Percentiles rank a stretch among this genome's conserved stretches.
Conservation (phyloP, 371 early-diverging fungal species). For the Entomophthora muscae region DNA sequence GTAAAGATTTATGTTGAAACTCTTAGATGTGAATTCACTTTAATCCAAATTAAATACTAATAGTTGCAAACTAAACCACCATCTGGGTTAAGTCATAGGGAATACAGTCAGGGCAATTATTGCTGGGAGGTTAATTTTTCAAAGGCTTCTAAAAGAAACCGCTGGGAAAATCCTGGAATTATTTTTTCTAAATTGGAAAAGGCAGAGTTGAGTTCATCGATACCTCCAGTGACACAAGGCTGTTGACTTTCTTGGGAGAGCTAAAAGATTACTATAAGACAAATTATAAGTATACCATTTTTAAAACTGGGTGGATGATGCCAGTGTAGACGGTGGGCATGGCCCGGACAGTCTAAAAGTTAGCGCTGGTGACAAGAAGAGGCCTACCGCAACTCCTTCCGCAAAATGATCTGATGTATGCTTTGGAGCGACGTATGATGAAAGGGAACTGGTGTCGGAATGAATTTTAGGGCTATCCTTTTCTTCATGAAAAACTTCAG, state of each 20-base stretch:
- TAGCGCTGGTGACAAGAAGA: background rate
- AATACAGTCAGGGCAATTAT: too few species aligned
- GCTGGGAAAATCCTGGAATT: slow-evolving; percentile 4
- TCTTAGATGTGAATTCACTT: too few species aligned
- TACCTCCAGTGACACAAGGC: background rate
- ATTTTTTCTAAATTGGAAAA: background rate
- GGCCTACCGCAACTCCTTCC: background rate
- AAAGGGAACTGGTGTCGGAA: background rate
- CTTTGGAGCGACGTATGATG: background rate
- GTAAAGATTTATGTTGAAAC: too few species aligned
- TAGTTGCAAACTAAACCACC: too few species aligned
- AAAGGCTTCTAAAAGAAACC: slow-evolving; percentile 5
- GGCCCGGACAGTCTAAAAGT: background rate
- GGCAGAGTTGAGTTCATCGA: background rate
- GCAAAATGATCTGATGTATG: background rate
- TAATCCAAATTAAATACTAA: too few species aligned
- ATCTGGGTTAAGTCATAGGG: too few species aligned
- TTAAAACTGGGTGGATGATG: slow-evolving; percentile 2
- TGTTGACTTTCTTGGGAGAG: background rate
- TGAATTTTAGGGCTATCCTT: background rate
- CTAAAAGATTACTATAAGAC: background rate
- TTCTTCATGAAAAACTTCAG: background rate
- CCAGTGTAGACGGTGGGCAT: slow-evolving; percentile 2
- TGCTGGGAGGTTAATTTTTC: background rate
- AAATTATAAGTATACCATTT: background rate